Evolutionary conservation across 1,139 yeast species (phyloP).

Genomic region (Candida tropicalis): DNA sequence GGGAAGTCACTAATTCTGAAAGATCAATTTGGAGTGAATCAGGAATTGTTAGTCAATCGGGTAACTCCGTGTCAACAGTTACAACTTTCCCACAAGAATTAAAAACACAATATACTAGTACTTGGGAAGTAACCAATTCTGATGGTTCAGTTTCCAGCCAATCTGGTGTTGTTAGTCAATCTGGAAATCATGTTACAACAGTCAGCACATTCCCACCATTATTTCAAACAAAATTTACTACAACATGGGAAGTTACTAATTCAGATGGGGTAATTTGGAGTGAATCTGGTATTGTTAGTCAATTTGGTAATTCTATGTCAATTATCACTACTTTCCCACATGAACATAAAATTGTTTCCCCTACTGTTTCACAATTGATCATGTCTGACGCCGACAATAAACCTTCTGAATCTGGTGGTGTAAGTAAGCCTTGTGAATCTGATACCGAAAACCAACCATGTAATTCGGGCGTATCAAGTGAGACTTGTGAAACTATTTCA

Average conservation of each 20-base stretch:
- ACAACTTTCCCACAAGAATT: neutral
- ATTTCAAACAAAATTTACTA: neutral
- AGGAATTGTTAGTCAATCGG: conserved; percentile 9
- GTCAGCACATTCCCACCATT: neutral
- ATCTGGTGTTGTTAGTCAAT: neutral
- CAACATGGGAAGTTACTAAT: conserved; percentile 5
- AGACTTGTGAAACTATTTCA: too few relatives aligned
- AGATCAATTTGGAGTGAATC: conserved; percentile 19
- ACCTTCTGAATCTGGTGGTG: too few relatives aligned
- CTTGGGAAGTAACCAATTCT: too few relatives aligned
- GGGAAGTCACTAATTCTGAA: conserved; percentile 11
- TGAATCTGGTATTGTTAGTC: conserved; percentile 12
- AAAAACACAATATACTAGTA: neutral
- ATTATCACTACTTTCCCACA: neutral
- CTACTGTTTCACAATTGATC: too few relatives aligned
- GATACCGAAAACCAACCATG: too few relatives aligned
- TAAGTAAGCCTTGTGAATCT: too few relatives aligned
- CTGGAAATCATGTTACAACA: neutral
- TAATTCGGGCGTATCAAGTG: too few relatives aligned
- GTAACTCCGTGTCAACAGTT: neutral
- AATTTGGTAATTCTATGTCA: neutral
- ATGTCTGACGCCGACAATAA: too few relatives aligned
- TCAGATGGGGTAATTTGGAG: conserved; percentile 19
- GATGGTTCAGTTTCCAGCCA: too few relatives aligned
- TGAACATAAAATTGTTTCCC: too few relatives aligned